Conservation (phyloP, 352 stramenopile genomes). For the Globisporangium splendens region DNA sequence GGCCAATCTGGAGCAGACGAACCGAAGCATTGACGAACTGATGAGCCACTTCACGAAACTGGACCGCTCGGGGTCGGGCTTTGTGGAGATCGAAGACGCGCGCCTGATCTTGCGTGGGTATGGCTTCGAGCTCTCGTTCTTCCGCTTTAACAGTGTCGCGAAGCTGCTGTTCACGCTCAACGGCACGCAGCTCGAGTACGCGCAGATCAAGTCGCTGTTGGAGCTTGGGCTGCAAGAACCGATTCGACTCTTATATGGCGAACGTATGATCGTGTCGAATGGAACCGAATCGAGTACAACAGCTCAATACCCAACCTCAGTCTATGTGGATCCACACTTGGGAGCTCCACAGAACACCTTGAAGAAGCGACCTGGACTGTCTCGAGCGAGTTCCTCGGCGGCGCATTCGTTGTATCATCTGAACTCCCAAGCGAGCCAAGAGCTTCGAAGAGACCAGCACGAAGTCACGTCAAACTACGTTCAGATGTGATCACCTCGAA, state of each 20-base stretch:
- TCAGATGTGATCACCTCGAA: too few relatives aligned
- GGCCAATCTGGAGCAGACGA: conserved; percentile 1
- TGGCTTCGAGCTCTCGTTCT: conserved; percentile 11
- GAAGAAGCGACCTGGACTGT: too few relatives aligned
- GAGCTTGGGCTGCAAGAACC: conserved; percentile 4
- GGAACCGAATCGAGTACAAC: neutral
- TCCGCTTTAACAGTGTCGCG: conserved; percentile 17
- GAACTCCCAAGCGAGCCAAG: too few relatives aligned
- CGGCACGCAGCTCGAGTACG: neutral
- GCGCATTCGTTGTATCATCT: too few relatives aligned
- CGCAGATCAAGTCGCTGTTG: conserved; percentile 4
- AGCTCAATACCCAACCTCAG: neutral
- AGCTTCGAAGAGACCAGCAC: too few relatives aligned
- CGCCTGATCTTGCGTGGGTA: conserved; percentile 5
- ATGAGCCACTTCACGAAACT: neutral
- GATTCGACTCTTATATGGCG: conserved; percentile 1
- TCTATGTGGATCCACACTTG: too few relatives aligned
- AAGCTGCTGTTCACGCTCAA: conserved; percentile 10
- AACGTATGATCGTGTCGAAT: conserved; percentile 2
- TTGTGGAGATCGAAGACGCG: conserved; percentile 11
- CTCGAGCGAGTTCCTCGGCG: too few relatives aligned
- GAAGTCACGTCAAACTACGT: too few relatives aligned
- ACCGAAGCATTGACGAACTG: neutral
- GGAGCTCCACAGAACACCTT: too few relatives aligned
- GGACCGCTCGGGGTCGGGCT: neutral